phyloP scores from a whole-genome alignment of 768 basidiomycete genomes.

The Leucogyrophana mollusca region DNA sequence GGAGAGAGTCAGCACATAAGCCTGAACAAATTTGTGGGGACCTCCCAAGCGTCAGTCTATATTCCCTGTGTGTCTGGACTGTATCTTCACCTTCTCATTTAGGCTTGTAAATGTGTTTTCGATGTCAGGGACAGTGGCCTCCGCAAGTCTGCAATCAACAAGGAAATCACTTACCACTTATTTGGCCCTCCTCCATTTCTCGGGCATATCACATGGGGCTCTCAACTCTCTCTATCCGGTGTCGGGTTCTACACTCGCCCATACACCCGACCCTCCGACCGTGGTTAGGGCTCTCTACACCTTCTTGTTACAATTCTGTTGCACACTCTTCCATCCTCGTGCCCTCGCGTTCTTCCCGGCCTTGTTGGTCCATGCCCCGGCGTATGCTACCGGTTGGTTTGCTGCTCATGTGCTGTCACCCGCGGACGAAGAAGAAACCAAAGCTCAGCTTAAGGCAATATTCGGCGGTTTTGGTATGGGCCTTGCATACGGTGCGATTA shows the following conservation, averaged over 20 bases:
- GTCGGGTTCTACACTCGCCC: constrained; percentile 18
- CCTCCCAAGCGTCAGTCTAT: constrained; percentile 54
- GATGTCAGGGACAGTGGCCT: constrained; percentile 20
- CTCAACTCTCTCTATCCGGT: constrained; percentile 44
- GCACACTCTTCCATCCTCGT: constrained; percentile 39
- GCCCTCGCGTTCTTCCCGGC: constrained; percentile 41
- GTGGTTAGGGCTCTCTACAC: constrained; percentile 32
- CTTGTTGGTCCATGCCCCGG: constrained; percentile 55
- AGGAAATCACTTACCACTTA: constrained; percentile 54
- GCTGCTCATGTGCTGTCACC: constrained; percentile 41
- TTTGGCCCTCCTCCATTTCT: constrained; percentile 49
- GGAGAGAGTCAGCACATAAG: constrained; percentile 43
- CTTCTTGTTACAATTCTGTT: constrained; percentile 32
- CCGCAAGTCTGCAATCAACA: constrained; percentile 18
- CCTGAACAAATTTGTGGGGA: constrained; percentile 48
- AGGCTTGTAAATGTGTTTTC: constrained; percentile 37
- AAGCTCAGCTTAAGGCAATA: constrained; percentile 70
- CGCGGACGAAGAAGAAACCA: constrained; percentile 59
- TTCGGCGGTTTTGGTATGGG: constrained; percentile 44
- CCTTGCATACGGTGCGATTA: constrained; percentile 7
- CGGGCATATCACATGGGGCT: constrained; percentile 49
- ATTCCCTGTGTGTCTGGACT: not conserved
- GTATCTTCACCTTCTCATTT: not conserved
- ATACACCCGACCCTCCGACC: constrained; percentile 13
- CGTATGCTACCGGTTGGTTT: constrained; percentile 51